Evolutionary conservation across 177 flowering plant genomes (phyloP), one percentile per base, ranked within the genome.

Genomic region (Vitis hybrid): DNA sequence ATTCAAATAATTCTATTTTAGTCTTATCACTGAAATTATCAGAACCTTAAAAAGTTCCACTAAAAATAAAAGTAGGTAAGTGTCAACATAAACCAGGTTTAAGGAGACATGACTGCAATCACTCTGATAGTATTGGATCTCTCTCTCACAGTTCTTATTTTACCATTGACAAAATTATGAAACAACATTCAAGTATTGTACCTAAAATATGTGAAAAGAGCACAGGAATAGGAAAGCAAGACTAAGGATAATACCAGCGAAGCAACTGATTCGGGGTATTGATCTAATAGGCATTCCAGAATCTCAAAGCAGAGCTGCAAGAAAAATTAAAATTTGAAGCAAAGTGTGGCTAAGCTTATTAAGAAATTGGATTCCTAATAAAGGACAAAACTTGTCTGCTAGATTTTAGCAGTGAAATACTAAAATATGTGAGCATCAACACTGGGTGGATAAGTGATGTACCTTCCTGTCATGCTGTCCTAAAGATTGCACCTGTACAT

Each of bases 401-500:
- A 66, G 60, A 57, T 51, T 53, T 13, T 33, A 19, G 49, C 19
- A 52, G 51, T 3, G 12, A 53, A 60, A 6, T 65, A 11, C 22
- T 18, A 29, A 18, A 58, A 45, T 16, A 26, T 29, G 48, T 8
- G 3, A 48, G 45, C 13, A 60, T 45, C 1, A 45, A 49, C 12
- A 31, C 45, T 55, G 15, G 66, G 18, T 53, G 56, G 7, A 15
- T 58, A 19, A 52, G n/a, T 15, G 16, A 5, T 66, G 19, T 70
- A 90, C 99, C 92, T 86, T 88, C 70, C 99, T 84, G 73, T 95
- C 99, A 74, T 82, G 85, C 77, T 86, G 92, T 62, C 86, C 97
- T 74, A 95, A 76, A 66, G 94, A 79, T 65, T 89, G 98, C 64
- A 95, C 97, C 72, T 88, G 94, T 62, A 93, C 66, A 70, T 85